Evolutionary conservation across 2,329 filamentous ascomycete species (phyloP), one percentile per base, ranked within the genome.

Genomic region (Verticillium alfalfae): DNA sequence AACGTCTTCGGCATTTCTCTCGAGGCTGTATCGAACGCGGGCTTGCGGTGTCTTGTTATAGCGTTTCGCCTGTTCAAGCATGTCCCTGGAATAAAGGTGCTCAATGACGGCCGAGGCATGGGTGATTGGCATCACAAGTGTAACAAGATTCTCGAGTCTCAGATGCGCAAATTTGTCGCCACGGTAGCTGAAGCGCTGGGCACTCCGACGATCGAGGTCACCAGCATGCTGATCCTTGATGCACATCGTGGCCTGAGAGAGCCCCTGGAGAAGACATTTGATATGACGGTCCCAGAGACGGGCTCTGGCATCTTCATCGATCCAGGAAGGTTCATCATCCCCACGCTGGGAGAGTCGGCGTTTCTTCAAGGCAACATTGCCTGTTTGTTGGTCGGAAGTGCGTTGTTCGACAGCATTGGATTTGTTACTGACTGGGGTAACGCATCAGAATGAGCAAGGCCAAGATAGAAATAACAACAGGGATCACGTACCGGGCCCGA

Each of bases 271-370:
- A 10, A 52, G 45, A 12, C 45, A 18, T 52, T 52, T 9, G 18
- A 52, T 18, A 26, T 52, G 45, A 18, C 22, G 45, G n/a, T 52
- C 22, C 63, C 63, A 64, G 31, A 60, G 57, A 18, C 59, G 59
- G 18, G 55, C 26, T 37, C 63, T 59, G n/a, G 63, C 61, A 5
- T 61, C 59, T 41, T 64, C 63, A 22, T 64, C 63, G 1, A 64
- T 37, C 63, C 63, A 64, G 6, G 59, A 41, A 15, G 63, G 57
- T 2, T 61, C 63, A 36, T 37, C 45, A 34, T 60, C 63, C n/a
- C 56, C 31, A 64, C 15, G 22, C 56, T 64, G 34, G 60, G 60
- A 52, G 8, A 52, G 8, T 52, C 45, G 45, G 52, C 62, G 60
- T 39, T 62, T 65, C 18, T 57, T 63, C 22, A 18, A 57, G 7